Evolutionary conservation across 257 asterid genomes (phyloP).

Genomic region (Fraxinus cuspidata): DNA sequence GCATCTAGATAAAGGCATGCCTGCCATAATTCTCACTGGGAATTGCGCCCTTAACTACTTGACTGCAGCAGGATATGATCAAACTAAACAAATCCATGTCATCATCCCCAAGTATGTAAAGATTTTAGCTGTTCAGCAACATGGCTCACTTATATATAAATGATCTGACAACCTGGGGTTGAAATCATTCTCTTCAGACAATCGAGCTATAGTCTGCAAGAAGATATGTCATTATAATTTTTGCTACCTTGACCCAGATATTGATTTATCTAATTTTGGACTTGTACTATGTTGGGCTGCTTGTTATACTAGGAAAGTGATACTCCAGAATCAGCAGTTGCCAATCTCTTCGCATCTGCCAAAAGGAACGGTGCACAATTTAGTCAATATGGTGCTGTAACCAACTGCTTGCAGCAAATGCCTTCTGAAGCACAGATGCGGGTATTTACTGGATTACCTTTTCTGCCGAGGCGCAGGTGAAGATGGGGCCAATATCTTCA

Average conservation of each 20-base stretch:
- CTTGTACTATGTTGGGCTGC: conserved; percentile 3
- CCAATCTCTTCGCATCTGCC: conserved; percentile 75
- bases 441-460: conserved; percentile 43
- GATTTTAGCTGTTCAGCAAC: not conserved
- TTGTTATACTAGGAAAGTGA: conserved; percentile 65
- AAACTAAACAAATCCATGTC: not conserved
- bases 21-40: not conserved
- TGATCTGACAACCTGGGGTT: conserved; percentile 1
- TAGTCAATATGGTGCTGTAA: conserved; percentile 53
- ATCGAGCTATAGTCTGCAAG: not conserved
- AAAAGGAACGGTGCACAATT: conserved; percentile 51
- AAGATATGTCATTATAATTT: conserved; percentile 7
- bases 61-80: not conserved
- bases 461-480: not conserved
- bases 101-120: not conserved
- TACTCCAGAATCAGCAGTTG: conserved; percentile 84
- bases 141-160: not conserved
- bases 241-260: not conserved
- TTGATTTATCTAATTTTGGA: conserved; percentile 25
- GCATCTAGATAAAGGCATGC: not conserved
- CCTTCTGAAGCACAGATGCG: conserved; percentile 80
- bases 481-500: conserved; percentile 8
- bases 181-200: not conserved
- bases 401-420: conserved; percentile 75
- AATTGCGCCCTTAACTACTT: not conserved